Base-by-base conservation (phyloP, 1,284 basidiomycete genomes). In the Prillingera fragicola region DNA sequence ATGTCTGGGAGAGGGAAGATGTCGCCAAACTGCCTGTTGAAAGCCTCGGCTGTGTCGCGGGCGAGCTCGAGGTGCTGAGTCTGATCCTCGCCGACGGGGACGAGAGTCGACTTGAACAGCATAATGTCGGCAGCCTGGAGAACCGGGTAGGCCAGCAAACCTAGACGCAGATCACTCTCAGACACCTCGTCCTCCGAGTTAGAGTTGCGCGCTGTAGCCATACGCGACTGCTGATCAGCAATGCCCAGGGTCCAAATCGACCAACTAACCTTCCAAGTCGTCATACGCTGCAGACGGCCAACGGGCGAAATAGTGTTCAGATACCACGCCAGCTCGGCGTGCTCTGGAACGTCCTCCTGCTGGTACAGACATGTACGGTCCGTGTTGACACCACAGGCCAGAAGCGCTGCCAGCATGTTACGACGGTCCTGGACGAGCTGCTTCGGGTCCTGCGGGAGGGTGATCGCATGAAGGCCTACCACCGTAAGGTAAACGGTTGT, bases 21-120 rank as follows among this genome's bases (percentile, higher is more conserved):
- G 13, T 77, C 77, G 4, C 81, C 56, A 40, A 59, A 65, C 17
- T 38, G 37, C 31, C 43, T 77, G 63, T 96, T 96, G 73, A 94
- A 95, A 7, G 73, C 73, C 22, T 87, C 81, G 0, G 87, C 90
- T 8, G 95, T 71, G 60, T 92, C 88, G 27, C 89, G 79, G 21
- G 81, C 78, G 1, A 97, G 78, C 64, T 95, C 90, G 22, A 96
- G 78, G 59, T 97, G 92, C 71, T 97, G 92, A 26, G 82, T 80
- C 67, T 96, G 92, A 64, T 97, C 92, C 60, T 96, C 89, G 18
- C 92, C 92, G 2, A 96, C 90, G 0, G 92, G 92, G 0, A 97
- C 87, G 65, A 92, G 85, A 0, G 90, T 95, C 3, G 89, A 80
- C 86, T 78, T 80, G 67, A 96, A 96, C 2, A 83, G 75, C 9